Conservation (phyloP, 345 rosid species). For the Citrus reticulata region DNA sequence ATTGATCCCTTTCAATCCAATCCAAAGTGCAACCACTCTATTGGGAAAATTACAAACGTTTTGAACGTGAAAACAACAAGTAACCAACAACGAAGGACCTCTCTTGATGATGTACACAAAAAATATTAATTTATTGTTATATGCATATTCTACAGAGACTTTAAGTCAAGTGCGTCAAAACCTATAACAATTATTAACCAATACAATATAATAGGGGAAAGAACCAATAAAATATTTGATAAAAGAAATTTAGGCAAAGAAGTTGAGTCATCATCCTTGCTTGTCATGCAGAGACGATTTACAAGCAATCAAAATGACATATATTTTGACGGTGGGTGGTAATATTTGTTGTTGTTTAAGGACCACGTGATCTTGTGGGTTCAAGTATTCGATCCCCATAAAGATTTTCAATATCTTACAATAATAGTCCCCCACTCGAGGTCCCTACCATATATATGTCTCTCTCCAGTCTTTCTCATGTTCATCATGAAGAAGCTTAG, state of each 20-base stretch:
- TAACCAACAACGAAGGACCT: neutral
- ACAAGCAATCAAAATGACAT: neutral
- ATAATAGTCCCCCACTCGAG: slow-evolving; percentile 10
- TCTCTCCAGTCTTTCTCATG: neutral
- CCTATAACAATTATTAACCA: neutral
- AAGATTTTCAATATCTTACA: slow-evolving; percentile 47
- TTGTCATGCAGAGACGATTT: neutral
- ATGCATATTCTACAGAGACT: too few relatives aligned
- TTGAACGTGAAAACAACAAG: neutral
- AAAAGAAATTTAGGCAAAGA: too few relatives aligned
- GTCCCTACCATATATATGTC: slow-evolving; percentile 8
- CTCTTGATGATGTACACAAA: neutral
- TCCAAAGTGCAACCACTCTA: neutral
- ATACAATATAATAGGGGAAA: neutral
- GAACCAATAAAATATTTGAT: too few relatives aligned
- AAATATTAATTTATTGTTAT: too few relatives aligned
- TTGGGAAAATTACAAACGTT: neutral
- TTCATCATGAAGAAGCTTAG: slow-evolving; percentile 19
- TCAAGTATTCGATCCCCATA: slow-evolving; percentile 44
- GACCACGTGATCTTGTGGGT: slow-evolving; percentile 37
- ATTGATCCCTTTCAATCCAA: neutral
- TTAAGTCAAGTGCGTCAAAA: neutral
- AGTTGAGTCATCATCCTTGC: too few relatives aligned
- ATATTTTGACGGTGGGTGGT: slow-evolving; percentile 14
- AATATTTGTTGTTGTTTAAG: neutral